Percentiles rank a stretch among this genome's conserved stretches.
Conservation (phyloP, 1,284 basidiomycete genomes). For the Bjerkandera adusta region DNA sequence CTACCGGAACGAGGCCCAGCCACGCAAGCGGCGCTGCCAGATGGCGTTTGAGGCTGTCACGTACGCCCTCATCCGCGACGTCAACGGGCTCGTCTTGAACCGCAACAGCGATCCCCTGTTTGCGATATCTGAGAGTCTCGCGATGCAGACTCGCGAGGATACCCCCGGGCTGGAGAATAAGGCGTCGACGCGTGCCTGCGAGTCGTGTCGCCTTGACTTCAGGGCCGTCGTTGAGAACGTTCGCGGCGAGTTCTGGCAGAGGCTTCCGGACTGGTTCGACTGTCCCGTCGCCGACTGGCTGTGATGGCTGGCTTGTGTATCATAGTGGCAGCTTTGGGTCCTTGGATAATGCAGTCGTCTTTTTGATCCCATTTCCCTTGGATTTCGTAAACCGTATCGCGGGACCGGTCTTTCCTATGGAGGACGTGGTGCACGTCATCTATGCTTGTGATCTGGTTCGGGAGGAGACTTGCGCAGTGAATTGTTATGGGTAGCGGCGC, state of each 20-base stretch:
- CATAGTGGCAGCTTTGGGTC: neutral
- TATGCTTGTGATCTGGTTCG: too few species aligned
- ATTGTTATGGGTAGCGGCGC: neutral
- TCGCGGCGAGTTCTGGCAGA: constrained; percentile 61
- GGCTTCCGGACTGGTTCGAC: constrained; percentile 64
- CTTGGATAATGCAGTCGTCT: neutral
- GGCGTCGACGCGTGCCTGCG: constrained; percentile 55
- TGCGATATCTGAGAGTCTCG: constrained; percentile 60
- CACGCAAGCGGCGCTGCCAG: constrained; percentile 53
- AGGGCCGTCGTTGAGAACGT: constrained; percentile 50
- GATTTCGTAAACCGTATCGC: neutral
- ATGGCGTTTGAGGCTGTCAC: constrained; percentile 68
- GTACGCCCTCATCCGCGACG: constrained; percentile 66
- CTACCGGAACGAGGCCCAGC: constrained; percentile 43
- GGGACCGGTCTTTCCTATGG: neutral
- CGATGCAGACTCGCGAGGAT: constrained; percentile 58
- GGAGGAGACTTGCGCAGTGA: neutral
- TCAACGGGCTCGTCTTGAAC: constrained; percentile 64
- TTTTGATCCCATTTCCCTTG: neutral
- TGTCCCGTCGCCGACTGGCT: constrained; percentile 52
- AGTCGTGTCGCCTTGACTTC: constrained; percentile 61
- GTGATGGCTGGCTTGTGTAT: constrained; percentile 22
- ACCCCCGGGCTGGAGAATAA: constrained; percentile 37
- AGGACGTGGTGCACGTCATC: neutral
- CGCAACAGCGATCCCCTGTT: constrained; percentile 68